These are phyloP conservation scores for Saraca asoca DNA, from an alignment of 331 rosid genomes.

Conservation along the genomic window DNA sequence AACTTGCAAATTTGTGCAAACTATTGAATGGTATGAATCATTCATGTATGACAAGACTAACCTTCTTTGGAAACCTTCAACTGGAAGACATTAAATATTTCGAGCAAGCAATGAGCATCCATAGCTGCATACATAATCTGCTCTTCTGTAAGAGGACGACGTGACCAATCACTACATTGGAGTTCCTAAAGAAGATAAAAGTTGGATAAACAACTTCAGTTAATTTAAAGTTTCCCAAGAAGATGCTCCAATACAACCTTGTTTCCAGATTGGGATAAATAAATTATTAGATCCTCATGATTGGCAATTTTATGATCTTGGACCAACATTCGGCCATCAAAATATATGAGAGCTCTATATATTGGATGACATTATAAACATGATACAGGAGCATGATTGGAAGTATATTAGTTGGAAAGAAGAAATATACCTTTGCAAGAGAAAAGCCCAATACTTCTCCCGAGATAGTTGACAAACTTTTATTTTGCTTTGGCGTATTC, in stretches of 20 bases:
- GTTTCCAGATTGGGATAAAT: no score
- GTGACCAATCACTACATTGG: slow-evolving; percentile 99
- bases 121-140: slow-evolving; percentile 82
- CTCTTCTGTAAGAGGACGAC: slow-evolving; percentile 90
- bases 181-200: slow-evolving; percentile 75
- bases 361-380: no score
- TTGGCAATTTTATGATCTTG: neutral
- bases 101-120: slow-evolving; percentile 96
- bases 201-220: slow-evolving; percentile 43
- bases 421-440: slow-evolving; percentile 84
- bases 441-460: slow-evolving; percentile 70
- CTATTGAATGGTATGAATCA: slow-evolving; percentile 23
- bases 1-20: slow-evolving; percentile 26
- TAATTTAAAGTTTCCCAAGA: slow-evolving; percentile 33
- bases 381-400: no score
- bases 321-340: neutral
- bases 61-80: slow-evolving; percentile 70
- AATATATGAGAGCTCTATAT: no score
- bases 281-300: neutral
- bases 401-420: slow-evolving; percentile 18
- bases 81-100: slow-evolving; percentile 70
- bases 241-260: slow-evolving; percentile 21
- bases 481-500: slow-evolving; percentile 61
- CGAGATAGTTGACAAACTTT: slow-evolving; percentile 78
- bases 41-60: slow-evolving; percentile 43